Percentiles rank a stretch among this genome's conserved stretches.
Conservation (phyloP, 108 stramenopile species). For the Nitzschia inconspicua region DNA sequence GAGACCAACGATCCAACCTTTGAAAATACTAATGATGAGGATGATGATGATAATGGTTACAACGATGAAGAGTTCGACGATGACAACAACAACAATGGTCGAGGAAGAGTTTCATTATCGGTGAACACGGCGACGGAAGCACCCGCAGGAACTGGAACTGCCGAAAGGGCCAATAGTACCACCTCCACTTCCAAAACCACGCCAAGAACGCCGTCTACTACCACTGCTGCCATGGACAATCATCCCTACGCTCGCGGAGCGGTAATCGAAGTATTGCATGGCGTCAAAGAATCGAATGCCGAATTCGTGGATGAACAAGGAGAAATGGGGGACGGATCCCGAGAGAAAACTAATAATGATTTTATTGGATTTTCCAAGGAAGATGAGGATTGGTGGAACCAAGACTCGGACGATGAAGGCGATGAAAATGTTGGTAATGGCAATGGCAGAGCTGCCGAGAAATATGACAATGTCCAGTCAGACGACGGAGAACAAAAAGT, state of each 20-base stretch:
- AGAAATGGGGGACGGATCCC: constrained; percentile 22
- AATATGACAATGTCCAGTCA: not conserved
- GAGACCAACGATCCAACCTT: too few relatives aligned
- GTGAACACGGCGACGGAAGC: too few relatives aligned
- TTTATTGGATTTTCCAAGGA: constrained; percentile 1
- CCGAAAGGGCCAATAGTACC: too few relatives aligned
- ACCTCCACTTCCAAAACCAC: constrained; percentile 26
- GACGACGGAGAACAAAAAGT: not conserved
- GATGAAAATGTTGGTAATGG: constrained; percentile 17
- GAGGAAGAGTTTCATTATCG: too few relatives aligned
- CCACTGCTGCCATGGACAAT: constrained; percentile 55
- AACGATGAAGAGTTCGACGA: too few relatives aligned
- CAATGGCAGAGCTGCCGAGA: not conserved
- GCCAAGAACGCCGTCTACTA: constrained; percentile 8
- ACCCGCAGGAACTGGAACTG: too few relatives aligned
- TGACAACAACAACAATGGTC: too few relatives aligned
- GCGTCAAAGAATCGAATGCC: constrained; percentile 27
- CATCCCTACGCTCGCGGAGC: constrained; percentile 83
- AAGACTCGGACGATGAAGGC: constrained; percentile 18
- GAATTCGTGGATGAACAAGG: constrained; percentile 22
- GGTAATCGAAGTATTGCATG: constrained; percentile 82
- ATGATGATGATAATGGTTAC: too few relatives aligned
- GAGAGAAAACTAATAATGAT: not conserved
- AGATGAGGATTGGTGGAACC: constrained; percentile 6
- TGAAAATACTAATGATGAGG: too few relatives aligned